A percentile compares a stretch with the other conserved stretches of the same genome.
Evolutionary conservation across 2,329 filamentous ascomycete genomes (phyloP).

Genomic region (Aspergillus pseudotamarii): DNA sequence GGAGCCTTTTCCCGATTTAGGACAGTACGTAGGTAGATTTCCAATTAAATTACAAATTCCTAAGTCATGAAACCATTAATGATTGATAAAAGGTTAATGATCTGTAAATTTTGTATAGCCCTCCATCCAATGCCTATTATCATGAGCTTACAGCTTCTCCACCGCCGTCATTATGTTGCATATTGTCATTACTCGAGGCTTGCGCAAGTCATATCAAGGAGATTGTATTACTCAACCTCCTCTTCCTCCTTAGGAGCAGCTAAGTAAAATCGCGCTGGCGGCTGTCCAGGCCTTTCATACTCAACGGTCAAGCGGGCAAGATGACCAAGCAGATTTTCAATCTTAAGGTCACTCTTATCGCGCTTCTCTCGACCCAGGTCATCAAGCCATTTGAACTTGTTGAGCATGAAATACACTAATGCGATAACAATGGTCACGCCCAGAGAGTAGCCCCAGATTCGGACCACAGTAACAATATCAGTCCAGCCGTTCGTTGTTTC

Average conservation of each 20-base stretch:
- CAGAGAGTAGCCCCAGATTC: constrained; percentile 55
- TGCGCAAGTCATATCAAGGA: not conserved
- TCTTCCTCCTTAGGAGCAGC: constrained; percentile 49
- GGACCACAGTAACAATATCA: constrained; percentile 58
- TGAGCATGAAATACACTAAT: constrained; percentile 53
- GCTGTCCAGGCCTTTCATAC: constrained; percentile 51
- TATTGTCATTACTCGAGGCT: no score
- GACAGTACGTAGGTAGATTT: not conserved
- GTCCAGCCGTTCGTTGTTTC: constrained; percentile 57
- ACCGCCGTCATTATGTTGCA: not conserved
- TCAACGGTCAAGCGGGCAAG: constrained; percentile 53
- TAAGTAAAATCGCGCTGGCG: constrained; percentile 46
- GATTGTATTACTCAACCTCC: constrained; percentile 40
- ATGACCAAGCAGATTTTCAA: constrained; percentile 54
- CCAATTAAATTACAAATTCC: not conserved
- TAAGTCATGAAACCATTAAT: constrained; percentile 1
- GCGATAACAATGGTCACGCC: constrained; percentile 56
- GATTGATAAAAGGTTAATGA: not conserved
- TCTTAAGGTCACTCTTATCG: constrained; percentile 51
- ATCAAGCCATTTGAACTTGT: constrained; percentile 48
- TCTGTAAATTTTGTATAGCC: not conserved
- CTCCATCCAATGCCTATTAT: not conserved
- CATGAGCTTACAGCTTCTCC: not conserved
- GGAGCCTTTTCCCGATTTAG: not conserved
- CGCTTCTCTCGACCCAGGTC: constrained; percentile 53